A percentile compares a stretch with the other conserved stretches of the same genome.
These are phyloP conservation scores for Rhodofomes roseus DNA, from an alignment of 1,284 basidiomycete genomes.

Conservation along the genomic window DNA sequence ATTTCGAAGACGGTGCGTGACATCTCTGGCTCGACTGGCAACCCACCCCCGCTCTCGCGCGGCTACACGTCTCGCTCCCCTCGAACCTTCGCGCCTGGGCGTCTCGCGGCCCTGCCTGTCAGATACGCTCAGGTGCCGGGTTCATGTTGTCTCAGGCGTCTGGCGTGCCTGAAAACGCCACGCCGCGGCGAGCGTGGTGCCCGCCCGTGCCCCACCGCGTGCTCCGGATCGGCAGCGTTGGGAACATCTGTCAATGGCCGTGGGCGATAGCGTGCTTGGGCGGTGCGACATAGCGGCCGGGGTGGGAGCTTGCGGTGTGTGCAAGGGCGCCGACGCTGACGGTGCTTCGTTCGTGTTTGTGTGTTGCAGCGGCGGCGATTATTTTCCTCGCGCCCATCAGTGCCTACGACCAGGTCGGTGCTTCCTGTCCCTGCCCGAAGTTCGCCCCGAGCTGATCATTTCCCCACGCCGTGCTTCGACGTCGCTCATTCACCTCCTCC, in stretches of 20 bases:
- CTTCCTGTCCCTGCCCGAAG: neutral
- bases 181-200: neutral
- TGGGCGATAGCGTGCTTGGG: neutral
- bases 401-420: constrained; percentile 74
- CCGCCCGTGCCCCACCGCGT: neutral
- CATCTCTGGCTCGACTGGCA: neutral
- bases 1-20: constrained; percentile 73
- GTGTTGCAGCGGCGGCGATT: constrained; percentile 56
- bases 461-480: constrained; percentile 6
- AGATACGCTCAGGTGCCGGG: neutral
- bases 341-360: too few species aligned
- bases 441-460: neutral
- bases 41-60: neutral
- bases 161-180: neutral
- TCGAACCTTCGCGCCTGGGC: neutral
- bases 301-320: too few species aligned
- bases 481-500: neutral
- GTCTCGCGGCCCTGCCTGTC: neutral
- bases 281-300: too few species aligned
- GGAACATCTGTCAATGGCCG: neutral
- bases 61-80: too few species aligned
- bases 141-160: too few species aligned
- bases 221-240: neutral
- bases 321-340: neutral
- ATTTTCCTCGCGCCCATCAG: constrained; percentile 78